Conservation (phyloP, 2,329 filamentous ascomycete genomes). For the Monosporascus cannonballus region DNA sequence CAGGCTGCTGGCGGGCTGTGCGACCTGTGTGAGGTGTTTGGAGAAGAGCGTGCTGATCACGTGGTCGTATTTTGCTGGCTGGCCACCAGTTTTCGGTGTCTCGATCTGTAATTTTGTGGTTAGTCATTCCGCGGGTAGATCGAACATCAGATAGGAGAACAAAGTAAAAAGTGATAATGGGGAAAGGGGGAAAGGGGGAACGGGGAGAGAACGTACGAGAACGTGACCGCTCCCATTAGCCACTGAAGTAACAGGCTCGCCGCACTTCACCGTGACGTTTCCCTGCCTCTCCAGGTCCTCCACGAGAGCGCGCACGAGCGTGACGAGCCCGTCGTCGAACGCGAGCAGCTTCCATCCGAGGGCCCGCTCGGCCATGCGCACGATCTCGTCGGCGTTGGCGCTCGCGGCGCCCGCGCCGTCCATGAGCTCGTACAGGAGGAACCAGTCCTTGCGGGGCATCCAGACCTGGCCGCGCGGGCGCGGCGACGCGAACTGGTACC, state of each 20-base stretch:
- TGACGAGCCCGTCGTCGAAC: conserved; percentile 56
- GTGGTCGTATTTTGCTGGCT: conserved; percentile 39
- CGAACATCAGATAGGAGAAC: too few relatives aligned
- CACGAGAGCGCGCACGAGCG: conserved; percentile 50
- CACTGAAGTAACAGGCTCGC: conserved; percentile 42
- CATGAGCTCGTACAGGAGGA: conserved; percentile 16
- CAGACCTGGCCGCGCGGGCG: not conserved
- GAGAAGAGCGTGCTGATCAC: conserved; percentile 60
- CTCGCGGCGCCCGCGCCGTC: not conserved
- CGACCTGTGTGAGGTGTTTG: conserved; percentile 35
- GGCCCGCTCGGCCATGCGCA: conserved; percentile 23
- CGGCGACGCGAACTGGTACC: conserved; percentile 30
- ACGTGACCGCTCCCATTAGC: conserved; percentile 31
- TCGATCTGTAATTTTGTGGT: conserved; percentile 21
- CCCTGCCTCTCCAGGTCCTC: conserved; percentile 40
- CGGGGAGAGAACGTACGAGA: conserved; percentile 29
- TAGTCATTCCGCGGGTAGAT: not conserved
- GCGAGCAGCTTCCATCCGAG: conserved; percentile 33
- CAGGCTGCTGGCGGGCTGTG: conserved; percentile 29
- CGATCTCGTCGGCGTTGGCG: conserved; percentile 12
- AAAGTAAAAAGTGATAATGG: not conserved
- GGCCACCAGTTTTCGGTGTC: conserved; percentile 15
- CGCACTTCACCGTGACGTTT: conserved; percentile 55
- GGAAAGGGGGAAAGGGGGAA: too few relatives aligned
- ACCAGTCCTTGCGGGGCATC: conserved; percentile 14